Percentiles rank a stretch among this genome's conserved stretches.
These are phyloP conservation scores for Scheffersomyces stipitis DNA, from an alignment of 805 yeast genomes.

Conservation along the genomic window DNA sequence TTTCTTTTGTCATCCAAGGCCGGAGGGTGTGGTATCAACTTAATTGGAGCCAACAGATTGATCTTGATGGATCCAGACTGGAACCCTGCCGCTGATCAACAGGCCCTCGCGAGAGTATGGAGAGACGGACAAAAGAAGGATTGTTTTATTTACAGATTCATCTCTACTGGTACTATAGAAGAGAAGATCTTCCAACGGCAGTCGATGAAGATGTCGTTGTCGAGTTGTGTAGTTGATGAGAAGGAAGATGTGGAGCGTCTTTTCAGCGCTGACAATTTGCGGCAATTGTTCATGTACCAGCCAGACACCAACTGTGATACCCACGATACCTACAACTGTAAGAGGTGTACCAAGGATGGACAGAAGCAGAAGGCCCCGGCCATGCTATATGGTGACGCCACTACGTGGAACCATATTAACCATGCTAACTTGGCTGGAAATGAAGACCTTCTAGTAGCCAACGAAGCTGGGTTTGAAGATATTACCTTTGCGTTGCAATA, in stretches of 20 bases:
- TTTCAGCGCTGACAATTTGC: conserved; percentile 78
- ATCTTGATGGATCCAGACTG: conserved; percentile 89
- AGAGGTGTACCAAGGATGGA: conserved; percentile 56
- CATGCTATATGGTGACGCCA: conserved; percentile 96
- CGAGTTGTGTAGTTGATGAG: conserved; percentile 96
- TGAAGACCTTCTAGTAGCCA: conserved; percentile 74
- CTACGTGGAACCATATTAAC: conserved; percentile 92
- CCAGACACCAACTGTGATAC: conserved; percentile 78
- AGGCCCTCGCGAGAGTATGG: conserved; percentile 97
- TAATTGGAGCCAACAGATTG: conserved; percentile 93
- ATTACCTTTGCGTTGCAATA: conserved; percentile 91
- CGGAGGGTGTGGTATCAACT: conserved; percentile 97
- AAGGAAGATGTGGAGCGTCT: conserved; percentile 92
- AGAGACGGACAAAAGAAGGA: conserved; percentile 98
- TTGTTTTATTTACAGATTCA: conserved; percentile 91
- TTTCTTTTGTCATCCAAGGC: conserved; percentile 92
- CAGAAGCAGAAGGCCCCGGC: conserved; percentile 72
- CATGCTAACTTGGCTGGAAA: conserved; percentile 60
- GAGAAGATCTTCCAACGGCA: conserved; percentile 96
- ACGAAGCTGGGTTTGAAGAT: conserved; percentile 67
- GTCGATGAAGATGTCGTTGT: conserved; percentile 86
- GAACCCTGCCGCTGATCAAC: conserved; percentile 99
- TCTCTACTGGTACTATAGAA: conserved; percentile 92
- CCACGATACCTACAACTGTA: conserved; percentile 88
- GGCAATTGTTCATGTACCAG: conserved; percentile 71